phyloP scores from a whole-genome alignment of 2,329 filamentous ascomycete species.

The Aspergillus aculeatus region DNA sequence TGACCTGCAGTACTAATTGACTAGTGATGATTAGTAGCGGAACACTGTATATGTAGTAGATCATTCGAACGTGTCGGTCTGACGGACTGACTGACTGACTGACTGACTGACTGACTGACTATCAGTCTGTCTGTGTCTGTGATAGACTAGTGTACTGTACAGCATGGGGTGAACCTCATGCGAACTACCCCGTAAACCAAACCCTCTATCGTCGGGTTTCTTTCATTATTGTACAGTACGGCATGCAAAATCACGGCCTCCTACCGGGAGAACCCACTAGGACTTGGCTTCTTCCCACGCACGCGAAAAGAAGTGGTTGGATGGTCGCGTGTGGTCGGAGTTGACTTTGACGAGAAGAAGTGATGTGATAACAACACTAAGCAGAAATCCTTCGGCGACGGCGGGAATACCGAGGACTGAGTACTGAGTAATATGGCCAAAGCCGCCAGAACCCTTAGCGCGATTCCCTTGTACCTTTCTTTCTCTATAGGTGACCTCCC shows the following conservation, averaged over 20 bases:
- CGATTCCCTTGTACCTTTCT: background rate
- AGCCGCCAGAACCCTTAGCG: conserved; percentile 10
- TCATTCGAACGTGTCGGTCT: conserved; percentile 9
- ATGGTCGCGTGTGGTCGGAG: background rate
- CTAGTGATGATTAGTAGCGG: conserved; percentile 20
- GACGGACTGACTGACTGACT: background rate
- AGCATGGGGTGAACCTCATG: background rate
- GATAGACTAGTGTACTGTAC: background rate
- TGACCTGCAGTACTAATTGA: conserved; percentile 13
- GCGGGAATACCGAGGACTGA: background rate
- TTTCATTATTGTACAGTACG: background rate
- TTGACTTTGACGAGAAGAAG: background rate
- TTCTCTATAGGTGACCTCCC: background rate
- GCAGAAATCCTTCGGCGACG: conserved; percentile 3
- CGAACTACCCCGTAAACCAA: conserved; percentile 7
- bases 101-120: background rate
- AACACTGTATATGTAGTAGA: conserved; percentile 12
- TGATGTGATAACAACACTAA: conserved; percentile 13
- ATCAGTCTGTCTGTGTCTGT: background rate
- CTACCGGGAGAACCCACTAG: background rate
- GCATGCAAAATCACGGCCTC: background rate
- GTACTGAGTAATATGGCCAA: too few relatives aligned
- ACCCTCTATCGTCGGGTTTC: background rate
- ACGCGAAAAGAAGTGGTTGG: background rate
- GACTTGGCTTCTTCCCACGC: background rate